Percentiles rank a stretch among this genome's conserved stretches.
Conservation (phyloP, 331 rosid species). For the Cydonia oblonga region DNA sequence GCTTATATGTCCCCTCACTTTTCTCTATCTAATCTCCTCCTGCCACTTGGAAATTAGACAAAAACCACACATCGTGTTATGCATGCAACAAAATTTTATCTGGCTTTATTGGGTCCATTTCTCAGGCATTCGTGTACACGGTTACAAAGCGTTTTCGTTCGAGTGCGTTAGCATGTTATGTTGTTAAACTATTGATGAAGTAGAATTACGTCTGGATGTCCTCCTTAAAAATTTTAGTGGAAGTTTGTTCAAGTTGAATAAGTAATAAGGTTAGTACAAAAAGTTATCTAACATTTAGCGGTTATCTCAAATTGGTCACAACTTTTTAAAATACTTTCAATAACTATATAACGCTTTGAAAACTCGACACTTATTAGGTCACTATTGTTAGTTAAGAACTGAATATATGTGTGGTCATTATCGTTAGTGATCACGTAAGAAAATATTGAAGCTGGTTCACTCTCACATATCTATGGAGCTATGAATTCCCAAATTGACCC, state of each 20-base stretch:
- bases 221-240: no score
- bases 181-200: no score
- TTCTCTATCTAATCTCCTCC: background rate
- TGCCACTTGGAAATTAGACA: conserved; percentile 7
- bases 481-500: background rate
- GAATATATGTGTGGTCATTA: background rate
- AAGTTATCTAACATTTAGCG: no score
- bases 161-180: background rate
- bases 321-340: background rate
- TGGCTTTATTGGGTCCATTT: conserved; percentile 33
- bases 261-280: background rate
- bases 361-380: background rate
- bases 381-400: background rate
- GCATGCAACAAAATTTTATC: conserved; percentile 2
- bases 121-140: background rate
- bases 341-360: background rate
- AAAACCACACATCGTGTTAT: background rate
- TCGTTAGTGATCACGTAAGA: background rate
- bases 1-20: conserved; percentile 7
- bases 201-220: background rate
- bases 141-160: background rate
- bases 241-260: background rate
- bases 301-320: background rate
- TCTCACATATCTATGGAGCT: background rate
- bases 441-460: background rate